Evolutionary conservation across 140 eudicot species (phyloP).

Genomic region (Stevia rebaudiana): DNA sequence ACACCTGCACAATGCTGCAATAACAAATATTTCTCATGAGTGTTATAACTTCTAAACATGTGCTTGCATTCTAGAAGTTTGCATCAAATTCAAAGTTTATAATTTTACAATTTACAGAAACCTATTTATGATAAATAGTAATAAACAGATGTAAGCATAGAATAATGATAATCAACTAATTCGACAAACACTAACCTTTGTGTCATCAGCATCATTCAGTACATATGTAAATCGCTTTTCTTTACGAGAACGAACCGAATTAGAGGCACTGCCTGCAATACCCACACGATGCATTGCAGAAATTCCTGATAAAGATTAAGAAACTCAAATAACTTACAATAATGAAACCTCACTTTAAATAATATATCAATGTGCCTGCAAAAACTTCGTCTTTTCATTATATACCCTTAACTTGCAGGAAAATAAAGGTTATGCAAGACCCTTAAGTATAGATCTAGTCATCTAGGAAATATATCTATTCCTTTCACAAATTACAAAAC

Average conservation of each 20-base stretch:
- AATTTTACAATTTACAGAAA: not conserved
- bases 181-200: constrained; percentile 42
- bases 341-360: not conserved
- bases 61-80: constrained; percentile 1
- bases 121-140: not conserved
- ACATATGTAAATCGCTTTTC: constrained; percentile 84
- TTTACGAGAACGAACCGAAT: constrained; percentile 62
- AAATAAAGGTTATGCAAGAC: not conserved
- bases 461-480: not conserved
- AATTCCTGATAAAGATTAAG: constrained; percentile 27
- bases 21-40: constrained; percentile 5
- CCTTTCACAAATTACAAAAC: not conserved
- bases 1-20: constrained; percentile 93
- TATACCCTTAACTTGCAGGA: not conserved
- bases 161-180: not conserved
- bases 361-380: not conserved
- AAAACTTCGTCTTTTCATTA: not conserved
- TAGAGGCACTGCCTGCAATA: constrained; percentile 67
- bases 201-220: constrained; percentile 60
- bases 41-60: constrained; percentile 1
- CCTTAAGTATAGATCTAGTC: not conserved
- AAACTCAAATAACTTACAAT: constrained; percentile 6
- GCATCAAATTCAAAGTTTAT: not conserved
- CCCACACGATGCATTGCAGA: constrained; percentile 84
- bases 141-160: not conserved